Evolutionary conservation across 805 yeast species (phyloP).

Genomic region (Metschnikowia vanudenii): DNA sequence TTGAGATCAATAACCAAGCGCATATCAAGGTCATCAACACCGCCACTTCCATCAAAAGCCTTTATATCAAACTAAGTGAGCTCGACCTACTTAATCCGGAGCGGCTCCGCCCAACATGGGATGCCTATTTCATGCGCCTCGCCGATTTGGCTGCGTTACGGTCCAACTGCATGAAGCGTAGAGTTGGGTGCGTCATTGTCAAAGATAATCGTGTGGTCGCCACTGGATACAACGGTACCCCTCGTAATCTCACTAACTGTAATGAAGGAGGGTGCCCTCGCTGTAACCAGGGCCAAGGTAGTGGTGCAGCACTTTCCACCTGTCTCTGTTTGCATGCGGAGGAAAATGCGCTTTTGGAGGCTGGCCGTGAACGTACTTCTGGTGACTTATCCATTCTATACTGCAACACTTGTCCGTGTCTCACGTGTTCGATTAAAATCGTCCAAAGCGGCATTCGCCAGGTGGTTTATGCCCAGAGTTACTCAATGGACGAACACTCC

Average conservation of each 20-base stretch:
- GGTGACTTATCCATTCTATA: conserved; percentile 64
- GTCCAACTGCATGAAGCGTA: conserved; percentile 94
- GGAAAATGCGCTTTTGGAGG: conserved; percentile 91
- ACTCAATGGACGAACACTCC: conserved; percentile 85
- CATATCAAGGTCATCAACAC: conserved; percentile 42
- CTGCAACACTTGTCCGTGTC: conserved; percentile 96
- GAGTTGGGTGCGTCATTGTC: conserved; percentile 95
- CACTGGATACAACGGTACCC: conserved; percentile 98
- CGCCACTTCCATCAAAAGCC: conserved; percentile 32
- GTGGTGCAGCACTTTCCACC: conserved; percentile 69
- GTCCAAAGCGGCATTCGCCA: conserved; percentile 89
- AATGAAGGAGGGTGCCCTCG: conserved; percentile 94
- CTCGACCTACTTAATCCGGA: conserved; percentile 34
- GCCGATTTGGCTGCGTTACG: conserved; percentile 92
- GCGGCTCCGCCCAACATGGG: conserved; percentile 91
- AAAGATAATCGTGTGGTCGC: conserved; percentile 84
- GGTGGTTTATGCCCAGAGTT: conserved; percentile 89
- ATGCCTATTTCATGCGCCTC: conserved; percentile 87
- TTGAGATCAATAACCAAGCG: conserved; percentile 61
- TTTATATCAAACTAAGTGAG: conserved; percentile 41
- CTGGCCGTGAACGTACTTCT: conserved; percentile 80
- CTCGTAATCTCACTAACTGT: conserved; percentile 82
- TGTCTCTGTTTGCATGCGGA: conserved; percentile 96
- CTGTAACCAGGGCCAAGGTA: conserved; percentile 68
- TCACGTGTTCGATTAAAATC: conserved; percentile 92